Evolutionary conservation across 768 basidiomycete genomes (phyloP).

Genomic region (Leucocoprinus sp.): DNA sequence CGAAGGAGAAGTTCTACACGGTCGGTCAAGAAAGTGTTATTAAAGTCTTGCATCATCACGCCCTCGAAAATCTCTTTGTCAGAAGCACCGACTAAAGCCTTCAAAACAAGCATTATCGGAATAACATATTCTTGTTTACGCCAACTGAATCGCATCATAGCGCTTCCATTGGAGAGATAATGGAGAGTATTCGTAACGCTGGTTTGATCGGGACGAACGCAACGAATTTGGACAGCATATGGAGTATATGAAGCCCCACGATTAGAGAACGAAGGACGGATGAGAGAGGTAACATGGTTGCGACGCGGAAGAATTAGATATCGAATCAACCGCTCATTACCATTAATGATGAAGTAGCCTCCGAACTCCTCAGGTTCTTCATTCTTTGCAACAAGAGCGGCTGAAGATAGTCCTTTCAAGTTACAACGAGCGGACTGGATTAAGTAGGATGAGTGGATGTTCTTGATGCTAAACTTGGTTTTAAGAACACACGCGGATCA

Average conservation of each 20-base stretch:
- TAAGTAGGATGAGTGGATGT: not conserved
- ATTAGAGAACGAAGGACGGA: conserved; percentile 84
- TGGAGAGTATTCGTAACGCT: conserved; percentile 94
- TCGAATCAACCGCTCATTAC: conserved; percentile 97
- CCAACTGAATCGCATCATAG: conserved; percentile 96
- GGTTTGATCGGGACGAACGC: conserved; percentile 89
- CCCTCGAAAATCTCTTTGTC: conserved; percentile 97
- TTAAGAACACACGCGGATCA: conserved; percentile 75
- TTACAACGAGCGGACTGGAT: conserved; percentile 85
- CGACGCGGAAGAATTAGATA: conserved; percentile 94
- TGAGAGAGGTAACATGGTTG: conserved; percentile 89
- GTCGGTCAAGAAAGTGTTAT: conserved; percentile 95
- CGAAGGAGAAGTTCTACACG: conserved; percentile 90
- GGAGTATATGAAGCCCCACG: conserved; percentile 94
- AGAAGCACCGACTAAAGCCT: conserved; percentile 83
- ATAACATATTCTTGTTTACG: conserved; percentile 98
- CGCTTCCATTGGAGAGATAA: conserved; percentile 91
- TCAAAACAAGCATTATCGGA: conserved; percentile 93
- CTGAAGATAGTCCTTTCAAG: conserved; percentile 74
- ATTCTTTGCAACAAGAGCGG: conserved; percentile 79
- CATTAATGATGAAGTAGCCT: conserved; percentile 97
- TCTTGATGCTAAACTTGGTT: not conserved
- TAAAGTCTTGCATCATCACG: conserved; percentile 93
- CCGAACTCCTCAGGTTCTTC: conserved; percentile 99
- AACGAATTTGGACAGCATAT: conserved; percentile 92